These are phyloP conservation scores for Nannochloropsis oceanica DNA, from an alignment of 108 stramenopile species.

Conservation along the genomic window DNA sequence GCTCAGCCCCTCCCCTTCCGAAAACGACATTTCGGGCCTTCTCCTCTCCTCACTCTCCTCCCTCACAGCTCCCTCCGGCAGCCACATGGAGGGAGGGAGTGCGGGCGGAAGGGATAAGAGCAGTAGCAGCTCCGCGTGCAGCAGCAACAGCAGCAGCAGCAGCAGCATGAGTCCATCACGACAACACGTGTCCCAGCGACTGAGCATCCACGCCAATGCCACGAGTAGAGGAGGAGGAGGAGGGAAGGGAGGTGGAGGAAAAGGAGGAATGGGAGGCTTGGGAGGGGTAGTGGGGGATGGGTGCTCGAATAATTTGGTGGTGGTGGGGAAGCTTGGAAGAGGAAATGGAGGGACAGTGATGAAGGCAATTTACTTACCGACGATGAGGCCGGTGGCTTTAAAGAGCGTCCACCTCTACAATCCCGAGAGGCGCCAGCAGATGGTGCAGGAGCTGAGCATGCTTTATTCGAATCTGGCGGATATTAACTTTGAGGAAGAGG, in stretches of 20 bases:
- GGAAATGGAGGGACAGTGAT: slow-evolving; percentile 21
- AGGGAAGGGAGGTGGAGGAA: neutral
- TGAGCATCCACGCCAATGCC: too few relatives aligned
- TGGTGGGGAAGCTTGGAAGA: slow-evolving; percentile 7
- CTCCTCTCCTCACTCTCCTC: neutral
- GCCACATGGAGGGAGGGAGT: too few relatives aligned
- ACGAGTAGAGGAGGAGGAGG: neutral
- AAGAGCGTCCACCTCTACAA: slow-evolving; percentile 22
- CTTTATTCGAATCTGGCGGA: slow-evolving; percentile 10
- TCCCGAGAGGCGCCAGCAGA: slow-evolving; percentile 8
- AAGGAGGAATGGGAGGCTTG: neutral
- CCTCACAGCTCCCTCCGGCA: neutral
- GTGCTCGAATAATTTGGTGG: neutral
- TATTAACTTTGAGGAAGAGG: neutral
- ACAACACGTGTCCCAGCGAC: too few relatives aligned
- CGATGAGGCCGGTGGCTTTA: slow-evolving; percentile 14
- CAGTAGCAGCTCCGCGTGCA: too few relatives aligned
- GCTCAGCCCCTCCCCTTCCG: neutral
- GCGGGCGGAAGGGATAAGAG: too few relatives aligned
- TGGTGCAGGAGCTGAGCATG: slow-evolving; percentile 13
- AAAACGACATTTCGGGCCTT: neutral
- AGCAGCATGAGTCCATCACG: too few relatives aligned
- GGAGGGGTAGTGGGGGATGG: neutral
- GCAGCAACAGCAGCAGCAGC: too few relatives aligned
- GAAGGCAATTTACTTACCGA: slow-evolving; percentile 11